A percentile compares a stretch with the other conserved stretches of the same genome.
Conservation (phyloP, 768 basidiomycete genomes). For the Neoboletus subvelutipes region DNA sequence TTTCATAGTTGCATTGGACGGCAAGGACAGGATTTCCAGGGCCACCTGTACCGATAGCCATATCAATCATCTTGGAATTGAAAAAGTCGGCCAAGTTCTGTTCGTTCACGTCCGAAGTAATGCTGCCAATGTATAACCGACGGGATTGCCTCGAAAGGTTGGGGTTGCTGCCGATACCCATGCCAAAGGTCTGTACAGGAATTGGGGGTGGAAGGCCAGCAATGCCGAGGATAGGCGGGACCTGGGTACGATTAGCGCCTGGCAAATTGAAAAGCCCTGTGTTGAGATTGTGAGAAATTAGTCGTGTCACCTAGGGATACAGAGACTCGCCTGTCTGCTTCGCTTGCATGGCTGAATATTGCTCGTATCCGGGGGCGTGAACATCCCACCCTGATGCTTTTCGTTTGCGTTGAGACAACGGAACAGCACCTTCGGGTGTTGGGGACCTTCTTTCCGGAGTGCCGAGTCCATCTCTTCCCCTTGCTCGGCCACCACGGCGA, state of each 20-base stretch:
- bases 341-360: slow-evolving; percentile 93
- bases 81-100: slow-evolving; percentile 91
- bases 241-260: slow-evolving; percentile 88
- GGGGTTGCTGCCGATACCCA: slow-evolving; percentile 84
- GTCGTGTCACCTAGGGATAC: not conserved
- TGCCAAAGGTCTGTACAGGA: slow-evolving; percentile 81
- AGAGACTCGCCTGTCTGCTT: slow-evolving; percentile 83
- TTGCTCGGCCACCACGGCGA: slow-evolving; percentile 48
- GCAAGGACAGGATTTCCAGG: slow-evolving; percentile 89
- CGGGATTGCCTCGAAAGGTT: slow-evolving; percentile 92
- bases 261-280: slow-evolving; percentile 95
- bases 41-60: slow-evolving; percentile 79
- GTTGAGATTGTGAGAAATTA: slow-evolving; percentile 13
- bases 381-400: slow-evolving; percentile 97
- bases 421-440: slow-evolving; percentile 81
- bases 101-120: slow-evolving; percentile 93
- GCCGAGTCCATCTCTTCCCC: slow-evolving; percentile 48
- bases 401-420: slow-evolving; percentile 82
- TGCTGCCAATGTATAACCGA: slow-evolving; percentile 94
- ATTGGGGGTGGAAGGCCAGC: slow-evolving; percentile 81
- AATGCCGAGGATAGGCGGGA: slow-evolving; percentile 77
- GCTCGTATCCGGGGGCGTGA: slow-evolving; percentile 92
- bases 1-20: slow-evolving; percentile 97
- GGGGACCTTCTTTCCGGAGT: slow-evolving; percentile 83
- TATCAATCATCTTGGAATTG: slow-evolving; percentile 94